A percentile compares a stretch with the other conserved stretches of the same genome.
These are phyloP conservation scores for Diplodia seriata DNA, from an alignment of 2,329 filamentous ascomycete species.

Conservation along the genomic window DNA sequence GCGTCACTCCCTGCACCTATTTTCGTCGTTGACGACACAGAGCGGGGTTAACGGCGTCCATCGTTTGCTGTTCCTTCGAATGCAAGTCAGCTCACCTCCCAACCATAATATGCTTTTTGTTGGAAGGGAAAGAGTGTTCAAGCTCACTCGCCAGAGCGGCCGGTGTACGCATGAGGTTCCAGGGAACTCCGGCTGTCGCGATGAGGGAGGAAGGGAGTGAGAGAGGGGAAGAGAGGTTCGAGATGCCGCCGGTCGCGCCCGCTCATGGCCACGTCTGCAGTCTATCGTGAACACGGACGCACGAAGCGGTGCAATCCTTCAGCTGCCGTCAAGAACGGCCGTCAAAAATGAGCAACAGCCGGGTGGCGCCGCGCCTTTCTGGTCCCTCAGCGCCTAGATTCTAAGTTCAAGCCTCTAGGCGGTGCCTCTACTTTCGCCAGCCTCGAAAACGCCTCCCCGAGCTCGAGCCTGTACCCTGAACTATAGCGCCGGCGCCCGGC, in stretches of 20 bases:
- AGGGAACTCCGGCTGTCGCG: background rate
- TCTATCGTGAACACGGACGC: background rate
- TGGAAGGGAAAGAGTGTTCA: background rate
- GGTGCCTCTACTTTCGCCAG: conserved; percentile 1
- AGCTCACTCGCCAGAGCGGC: background rate
- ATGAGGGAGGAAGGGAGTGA: background rate
- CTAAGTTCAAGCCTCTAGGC: background rate
- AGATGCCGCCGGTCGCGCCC: background rate
- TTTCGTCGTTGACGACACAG: background rate
- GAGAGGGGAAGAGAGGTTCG: background rate
- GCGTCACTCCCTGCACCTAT: background rate
- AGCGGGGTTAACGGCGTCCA: background rate
- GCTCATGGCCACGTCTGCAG: background rate
- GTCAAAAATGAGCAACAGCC: background rate
- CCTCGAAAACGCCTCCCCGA: background rate
- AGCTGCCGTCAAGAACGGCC: background rate
- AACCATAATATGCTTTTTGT: background rate
- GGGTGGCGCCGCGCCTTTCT: background rate
- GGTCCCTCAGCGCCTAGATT: background rate
- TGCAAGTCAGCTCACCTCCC: background rate
- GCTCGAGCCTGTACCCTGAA: background rate
- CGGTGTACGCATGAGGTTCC: background rate
- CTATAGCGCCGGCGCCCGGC: background rate
- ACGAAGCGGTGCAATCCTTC: background rate
- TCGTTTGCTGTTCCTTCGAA: background rate